A percentile compares a stretch with the other conserved stretches of the same genome.
Conservation (phyloP, 73 alveolate genomes). For the Paramecium tetraurelia region DNA sequence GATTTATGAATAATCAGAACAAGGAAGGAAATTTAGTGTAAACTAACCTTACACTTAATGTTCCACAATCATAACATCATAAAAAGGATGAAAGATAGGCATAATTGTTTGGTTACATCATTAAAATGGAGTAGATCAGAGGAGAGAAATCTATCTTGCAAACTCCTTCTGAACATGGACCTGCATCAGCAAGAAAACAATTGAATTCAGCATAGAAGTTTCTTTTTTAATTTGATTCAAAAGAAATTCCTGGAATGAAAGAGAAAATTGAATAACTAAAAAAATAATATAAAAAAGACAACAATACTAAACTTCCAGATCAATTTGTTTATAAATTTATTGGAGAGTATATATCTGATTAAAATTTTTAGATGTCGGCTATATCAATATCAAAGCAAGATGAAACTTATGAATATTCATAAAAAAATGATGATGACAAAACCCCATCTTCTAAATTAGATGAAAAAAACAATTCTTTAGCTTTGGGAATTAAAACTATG, state of each 20-base stretch:
- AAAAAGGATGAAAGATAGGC: constrained; percentile 1
- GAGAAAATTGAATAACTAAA: background rate
- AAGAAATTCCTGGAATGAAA: background rate
- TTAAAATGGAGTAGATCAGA: background rate
- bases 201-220: background rate
- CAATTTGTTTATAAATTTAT: background rate
- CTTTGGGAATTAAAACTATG: constrained; percentile 40
- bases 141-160: background rate
- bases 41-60: background rate
- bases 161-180: background rate
- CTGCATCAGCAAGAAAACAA: background rate
- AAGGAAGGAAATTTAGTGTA: background rate
- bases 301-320: background rate
- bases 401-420: background rate
- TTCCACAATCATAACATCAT: background rate
- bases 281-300: background rate
- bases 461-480: background rate
- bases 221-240: background rate
- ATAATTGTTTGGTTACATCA: background rate
- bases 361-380: constrained; percentile 35
- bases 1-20: background rate
- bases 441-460: background rate
- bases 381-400: background rate
- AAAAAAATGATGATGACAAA: constrained; percentile 29
- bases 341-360: constrained; percentile 1